phyloP scores from a whole-genome alignment of 176 grass and related monocot species.

The Aechmea fasciata region DNA sequence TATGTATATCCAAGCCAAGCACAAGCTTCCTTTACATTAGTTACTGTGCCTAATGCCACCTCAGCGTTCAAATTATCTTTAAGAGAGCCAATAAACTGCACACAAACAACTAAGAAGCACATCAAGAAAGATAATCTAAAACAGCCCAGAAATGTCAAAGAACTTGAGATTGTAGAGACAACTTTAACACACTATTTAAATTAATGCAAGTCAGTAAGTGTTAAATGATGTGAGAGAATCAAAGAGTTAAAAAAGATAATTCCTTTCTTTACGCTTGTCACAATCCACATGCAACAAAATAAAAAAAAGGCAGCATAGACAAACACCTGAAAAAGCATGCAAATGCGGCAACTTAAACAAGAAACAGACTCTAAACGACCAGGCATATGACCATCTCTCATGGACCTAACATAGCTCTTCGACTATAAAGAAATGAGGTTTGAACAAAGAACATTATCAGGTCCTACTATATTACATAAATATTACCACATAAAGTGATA shows the following conservation, averaged over 20 bases:
- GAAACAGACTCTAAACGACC: no score
- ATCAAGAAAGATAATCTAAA: neutral
- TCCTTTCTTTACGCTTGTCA: no score
- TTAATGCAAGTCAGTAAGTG: neutral
- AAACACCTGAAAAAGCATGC: neutral
- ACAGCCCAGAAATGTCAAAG: neutral
- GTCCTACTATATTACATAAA: no score
- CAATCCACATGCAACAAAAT: no score
- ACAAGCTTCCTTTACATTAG: slow-evolving; percentile 94
- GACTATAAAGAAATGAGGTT: no score
- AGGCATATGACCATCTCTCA: no score
- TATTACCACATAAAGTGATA: no score
- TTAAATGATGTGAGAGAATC: no score
- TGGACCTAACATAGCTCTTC: no score
- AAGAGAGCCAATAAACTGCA: slow-evolving; percentile 76
- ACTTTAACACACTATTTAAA: neutral
- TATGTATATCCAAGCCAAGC: slow-evolving; percentile 98
- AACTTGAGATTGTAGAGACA: neutral
- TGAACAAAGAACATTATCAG: no score
- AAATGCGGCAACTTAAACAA: neutral
- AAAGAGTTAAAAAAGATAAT: no score
- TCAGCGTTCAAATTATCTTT: slow-evolving; percentile 99
- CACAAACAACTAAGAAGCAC: neutral
- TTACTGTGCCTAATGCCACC: slow-evolving; percentile 91
- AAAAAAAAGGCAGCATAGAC: neutral